phyloP scores from a whole-genome alignment of 306 rosid genomes.

The Morella rubra region DNA sequence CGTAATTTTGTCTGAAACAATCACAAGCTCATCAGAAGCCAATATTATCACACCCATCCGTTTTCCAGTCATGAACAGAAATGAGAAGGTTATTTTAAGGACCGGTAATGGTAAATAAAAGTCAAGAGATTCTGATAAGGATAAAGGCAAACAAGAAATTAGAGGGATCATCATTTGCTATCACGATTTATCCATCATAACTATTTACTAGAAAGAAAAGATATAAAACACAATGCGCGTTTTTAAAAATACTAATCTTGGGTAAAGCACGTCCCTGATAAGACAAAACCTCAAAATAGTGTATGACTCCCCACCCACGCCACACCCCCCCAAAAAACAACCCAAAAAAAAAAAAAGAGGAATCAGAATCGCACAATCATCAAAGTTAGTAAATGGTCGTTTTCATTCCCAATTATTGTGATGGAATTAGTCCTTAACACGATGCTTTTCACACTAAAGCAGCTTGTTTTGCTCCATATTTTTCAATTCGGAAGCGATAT shows the following conservation, averaged over 20 bases:
- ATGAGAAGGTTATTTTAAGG: background rate
- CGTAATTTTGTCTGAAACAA: background rate
- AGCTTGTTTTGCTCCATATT: too few species aligned
- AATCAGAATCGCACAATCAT: too few species aligned
- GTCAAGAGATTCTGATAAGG: background rate
- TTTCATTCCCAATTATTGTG: too few species aligned
- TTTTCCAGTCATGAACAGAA: too few species aligned
- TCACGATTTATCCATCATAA: background rate
- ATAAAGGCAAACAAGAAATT: background rate
- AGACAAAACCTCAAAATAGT: too few species aligned
- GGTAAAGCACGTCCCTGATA: background rate
- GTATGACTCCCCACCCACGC: background rate
- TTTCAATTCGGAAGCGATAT: too few species aligned
- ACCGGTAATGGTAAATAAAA: background rate
- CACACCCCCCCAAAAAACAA: too few species aligned
- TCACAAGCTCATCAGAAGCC: background rate
- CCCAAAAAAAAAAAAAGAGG: too few species aligned
- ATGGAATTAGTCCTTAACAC: too few species aligned
- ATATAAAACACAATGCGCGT: background rate
- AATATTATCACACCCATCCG: background rate
- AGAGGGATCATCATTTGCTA: background rate
- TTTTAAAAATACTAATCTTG: background rate
- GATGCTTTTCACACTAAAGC: too few species aligned
- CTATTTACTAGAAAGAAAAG: background rate
- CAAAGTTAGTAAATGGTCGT: background rate